phyloP scores from a whole-genome alignment of 257 asterid genomes.

The Fraxinus quadrangulata region DNA sequence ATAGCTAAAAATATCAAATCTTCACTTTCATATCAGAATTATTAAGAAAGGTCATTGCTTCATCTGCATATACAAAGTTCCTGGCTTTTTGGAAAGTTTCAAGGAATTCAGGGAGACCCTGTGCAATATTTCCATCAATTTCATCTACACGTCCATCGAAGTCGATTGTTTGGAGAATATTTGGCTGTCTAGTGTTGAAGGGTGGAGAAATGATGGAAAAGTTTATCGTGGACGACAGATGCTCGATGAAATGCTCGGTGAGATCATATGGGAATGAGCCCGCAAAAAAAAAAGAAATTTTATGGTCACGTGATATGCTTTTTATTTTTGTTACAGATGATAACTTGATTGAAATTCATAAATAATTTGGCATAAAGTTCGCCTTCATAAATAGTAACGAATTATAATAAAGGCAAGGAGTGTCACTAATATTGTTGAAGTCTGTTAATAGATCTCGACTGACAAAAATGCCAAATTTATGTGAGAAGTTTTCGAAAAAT shows the following conservation, averaged over 20 bases:
- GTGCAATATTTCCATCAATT: conserved; percentile 25
- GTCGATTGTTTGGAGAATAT: conserved; percentile 31
- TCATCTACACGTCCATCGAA: conserved; percentile 29
- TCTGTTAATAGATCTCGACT: too few species aligned
- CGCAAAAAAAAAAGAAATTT: not conserved
- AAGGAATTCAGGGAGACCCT: conserved; percentile 40
- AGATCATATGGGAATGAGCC: not conserved
- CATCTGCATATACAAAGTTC: conserved; percentile 67
- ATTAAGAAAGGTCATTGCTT: conserved; percentile 74
- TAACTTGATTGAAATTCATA: too few species aligned
- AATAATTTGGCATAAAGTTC: too few species aligned
- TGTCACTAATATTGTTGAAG: too few species aligned
- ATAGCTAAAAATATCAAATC: conserved; percentile 55
- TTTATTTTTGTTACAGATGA: too few species aligned
- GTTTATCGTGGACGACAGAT: conserved; percentile 14
- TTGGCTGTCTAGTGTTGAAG: conserved; percentile 15
- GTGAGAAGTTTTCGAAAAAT: too few species aligned
- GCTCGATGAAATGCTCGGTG: conserved; percentile 72
- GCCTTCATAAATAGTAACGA: too few species aligned
- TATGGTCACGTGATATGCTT: too few species aligned
- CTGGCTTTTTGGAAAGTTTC: conserved; percentile 48
- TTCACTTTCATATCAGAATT: conserved; percentile 37
- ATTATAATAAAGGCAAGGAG: too few species aligned
- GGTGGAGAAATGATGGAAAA: conserved; percentile 25
- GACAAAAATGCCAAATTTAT: too few species aligned